phyloP scores from a whole-genome alignment of 176 grass and related monocot species.

The Hordeum marinum region DNA sequence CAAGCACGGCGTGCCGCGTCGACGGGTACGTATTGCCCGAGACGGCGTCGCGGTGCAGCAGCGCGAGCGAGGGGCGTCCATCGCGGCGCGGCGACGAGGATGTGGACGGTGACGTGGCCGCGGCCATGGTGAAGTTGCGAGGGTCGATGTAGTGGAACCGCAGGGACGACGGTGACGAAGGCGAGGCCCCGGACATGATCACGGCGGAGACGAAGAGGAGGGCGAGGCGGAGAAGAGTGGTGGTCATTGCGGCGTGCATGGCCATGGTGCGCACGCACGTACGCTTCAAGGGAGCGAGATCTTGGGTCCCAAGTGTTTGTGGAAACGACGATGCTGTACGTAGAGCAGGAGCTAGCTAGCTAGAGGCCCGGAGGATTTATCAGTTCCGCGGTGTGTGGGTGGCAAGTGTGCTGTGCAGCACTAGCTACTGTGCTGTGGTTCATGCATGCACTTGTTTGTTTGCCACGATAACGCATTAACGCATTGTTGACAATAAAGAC shows the following conservation, averaged over 20 bases:
- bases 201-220: slow-evolving; percentile 5
- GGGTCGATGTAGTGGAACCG: slow-evolving; percentile 50
- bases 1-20: slow-evolving; percentile 17
- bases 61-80: slow-evolving; percentile 25
- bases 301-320: background rate
- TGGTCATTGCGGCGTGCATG: slow-evolving; percentile 5
- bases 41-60: slow-evolving; percentile 62
- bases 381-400: background rate
- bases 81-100: background rate
- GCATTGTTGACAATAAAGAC: background rate
- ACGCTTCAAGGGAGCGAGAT: too few species aligned
- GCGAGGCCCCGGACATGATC: background rate
- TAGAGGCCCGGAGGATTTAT: background rate
- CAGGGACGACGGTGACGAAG: background rate
- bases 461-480: background rate
- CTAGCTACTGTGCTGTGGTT: background rate
- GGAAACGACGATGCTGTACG: background rate
- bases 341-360: too few species aligned
- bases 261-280: background rate
- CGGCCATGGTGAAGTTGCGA: slow-evolving; percentile 27
- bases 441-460: background rate
- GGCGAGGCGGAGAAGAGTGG: slow-evolving; percentile 6
- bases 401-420: background rate
- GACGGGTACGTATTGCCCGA: slow-evolving; percentile 33
- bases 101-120: background rate